Conservation (phyloP, 2,329 filamentous ascomycete species). For the Botrytis hyacinthi region DNA sequence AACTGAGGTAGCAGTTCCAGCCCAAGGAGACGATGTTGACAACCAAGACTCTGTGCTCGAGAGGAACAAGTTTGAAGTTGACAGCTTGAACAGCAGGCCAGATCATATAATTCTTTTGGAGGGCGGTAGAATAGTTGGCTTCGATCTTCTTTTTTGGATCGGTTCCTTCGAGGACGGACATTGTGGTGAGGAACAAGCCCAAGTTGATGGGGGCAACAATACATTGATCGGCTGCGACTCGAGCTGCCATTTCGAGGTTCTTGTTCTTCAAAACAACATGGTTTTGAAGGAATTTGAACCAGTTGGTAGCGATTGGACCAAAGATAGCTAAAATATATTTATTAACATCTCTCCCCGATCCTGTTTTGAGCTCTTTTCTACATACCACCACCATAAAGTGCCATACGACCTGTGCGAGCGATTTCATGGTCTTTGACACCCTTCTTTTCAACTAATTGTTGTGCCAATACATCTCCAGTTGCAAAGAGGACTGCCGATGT, state of each 20-base stretch:
- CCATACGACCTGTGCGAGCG: constrained; percentile 73
- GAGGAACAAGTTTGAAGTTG: constrained; percentile 69
- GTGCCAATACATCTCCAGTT: constrained; percentile 84
- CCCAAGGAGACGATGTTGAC: constrained; percentile 69
- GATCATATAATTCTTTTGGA: constrained; percentile 68
- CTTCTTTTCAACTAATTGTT: constrained; percentile 83
- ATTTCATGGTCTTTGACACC: constrained; percentile 75
- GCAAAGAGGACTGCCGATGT: constrained; percentile 92
- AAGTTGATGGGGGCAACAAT: constrained; percentile 66
- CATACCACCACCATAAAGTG: constrained; percentile 67
- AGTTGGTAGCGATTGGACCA: constrained; percentile 67
- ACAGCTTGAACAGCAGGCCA: constrained; percentile 67
- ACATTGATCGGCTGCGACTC: constrained; percentile 63
- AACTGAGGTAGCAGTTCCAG: constrained; percentile 45
- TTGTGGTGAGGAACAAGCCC: constrained; percentile 62
- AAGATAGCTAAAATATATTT: constrained; percentile 53
- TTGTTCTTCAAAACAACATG: constrained; percentile 56
- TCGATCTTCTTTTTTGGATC: constrained; percentile 60
- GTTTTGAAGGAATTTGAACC: constrained; percentile 66
- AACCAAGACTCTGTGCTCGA: constrained; percentile 66
- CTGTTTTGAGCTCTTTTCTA: not conserved
- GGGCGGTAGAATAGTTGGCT: constrained; percentile 56
- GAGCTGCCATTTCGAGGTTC: constrained; percentile 59
- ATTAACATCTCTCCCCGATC: constrained; percentile 4
- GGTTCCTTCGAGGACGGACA: constrained; percentile 64